These are phyloP conservation scores for Paraconiothyrium sp. DNA, from an alignment of 2,329 filamentous ascomycete species.

Conservation along the genomic window DNA sequence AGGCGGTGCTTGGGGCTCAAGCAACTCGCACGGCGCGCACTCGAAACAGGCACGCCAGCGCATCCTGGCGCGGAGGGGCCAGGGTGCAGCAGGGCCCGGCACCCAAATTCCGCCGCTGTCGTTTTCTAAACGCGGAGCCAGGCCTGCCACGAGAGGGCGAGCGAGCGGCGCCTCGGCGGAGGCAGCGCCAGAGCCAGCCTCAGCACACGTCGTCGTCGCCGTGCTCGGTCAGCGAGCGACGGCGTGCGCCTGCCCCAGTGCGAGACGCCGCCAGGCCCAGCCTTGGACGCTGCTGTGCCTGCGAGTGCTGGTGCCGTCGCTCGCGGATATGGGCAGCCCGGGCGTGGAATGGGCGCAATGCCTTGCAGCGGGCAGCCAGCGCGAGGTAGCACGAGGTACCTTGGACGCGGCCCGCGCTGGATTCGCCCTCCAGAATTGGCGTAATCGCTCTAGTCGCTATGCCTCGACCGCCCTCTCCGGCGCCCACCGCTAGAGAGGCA, in stretches of 20 bases:
- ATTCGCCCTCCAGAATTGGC: constrained; percentile 41
- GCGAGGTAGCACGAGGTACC: constrained; percentile 44
- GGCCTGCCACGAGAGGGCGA: constrained; percentile 38
- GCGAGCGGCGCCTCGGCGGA: constrained; percentile 30
- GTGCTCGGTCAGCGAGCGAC: constrained; percentile 36
- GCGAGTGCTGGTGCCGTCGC: no score
- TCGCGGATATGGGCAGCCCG: neutral
- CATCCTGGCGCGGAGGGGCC: constrained; percentile 26
- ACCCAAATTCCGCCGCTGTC: constrained; percentile 40
- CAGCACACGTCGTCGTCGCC: constrained; percentile 32
- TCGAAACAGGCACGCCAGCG: constrained; percentile 46
- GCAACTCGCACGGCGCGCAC: neutral
- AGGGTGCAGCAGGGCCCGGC: constrained; percentile 35
- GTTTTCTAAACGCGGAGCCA: constrained; percentile 44
- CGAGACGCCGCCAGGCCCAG: no score
- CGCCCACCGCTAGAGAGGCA: constrained; percentile 35
- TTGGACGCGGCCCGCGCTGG: constrained; percentile 42
- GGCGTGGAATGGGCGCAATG: constrained; percentile 39
- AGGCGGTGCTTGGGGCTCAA: constrained; percentile 18
- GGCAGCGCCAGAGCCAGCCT: constrained; percentile 39
- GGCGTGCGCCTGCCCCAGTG: constrained; percentile 4
- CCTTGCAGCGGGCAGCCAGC: constrained; percentile 42
- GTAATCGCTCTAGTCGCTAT: constrained; percentile 40
- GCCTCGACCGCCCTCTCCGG: constrained; percentile 49
- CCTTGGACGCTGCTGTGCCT: neutral